Evolutionary conservation across 495 filamentous ascomycete genomes (phyloP), one percentile per base, ranked within the genome.

Genomic region (Penicillium roqueforti): DNA sequence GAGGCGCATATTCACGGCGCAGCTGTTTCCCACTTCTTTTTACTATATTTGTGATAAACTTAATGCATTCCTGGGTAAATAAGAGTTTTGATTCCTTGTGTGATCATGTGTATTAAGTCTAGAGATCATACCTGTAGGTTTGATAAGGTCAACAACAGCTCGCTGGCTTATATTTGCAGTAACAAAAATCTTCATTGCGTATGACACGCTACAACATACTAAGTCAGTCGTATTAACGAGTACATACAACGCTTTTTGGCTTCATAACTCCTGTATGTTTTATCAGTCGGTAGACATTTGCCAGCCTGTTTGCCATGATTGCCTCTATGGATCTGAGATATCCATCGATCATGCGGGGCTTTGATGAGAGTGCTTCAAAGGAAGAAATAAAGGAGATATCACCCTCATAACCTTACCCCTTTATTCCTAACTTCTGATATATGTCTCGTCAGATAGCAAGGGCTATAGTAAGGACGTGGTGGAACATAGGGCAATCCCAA

Each of bases 1-100:
- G 52, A 62, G 58, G 55, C 45, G 53, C 57, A 67, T 65, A 48
- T 50, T 37, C 45, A 56, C 46, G 60, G 68, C 69, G 66, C 60
- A 64, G 54, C 54, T 65, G 46, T 51, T 65, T 42, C 44, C 37
- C 41, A 48, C 50, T 56, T 23, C 55, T 52, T 26, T 42, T 22
- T 53, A 51, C 44, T 18, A 39, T 57, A 49, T 32, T 61, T 37
- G 57, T 61, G 58, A 63, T 59, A 54, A 58, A 32, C 51, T 57
- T 66, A 67, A 62, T 56, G 40, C 38, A 49, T 39, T 3, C 26
- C 25, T 43, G 49, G 51, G 60, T 62, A 60, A 61, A 69, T 63
- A 60, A 29, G 42, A 39, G 46, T 55, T 39, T 20, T 23, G 22
- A 18, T 25, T 28, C 19, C 40, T 7, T 10, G 9, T 18, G n/a